Evolutionary conservation across 352 stramenopile genomes (phyloP), one percentile per base, ranked within the genome.

Genomic region (Phytophthora sojae): DNA sequence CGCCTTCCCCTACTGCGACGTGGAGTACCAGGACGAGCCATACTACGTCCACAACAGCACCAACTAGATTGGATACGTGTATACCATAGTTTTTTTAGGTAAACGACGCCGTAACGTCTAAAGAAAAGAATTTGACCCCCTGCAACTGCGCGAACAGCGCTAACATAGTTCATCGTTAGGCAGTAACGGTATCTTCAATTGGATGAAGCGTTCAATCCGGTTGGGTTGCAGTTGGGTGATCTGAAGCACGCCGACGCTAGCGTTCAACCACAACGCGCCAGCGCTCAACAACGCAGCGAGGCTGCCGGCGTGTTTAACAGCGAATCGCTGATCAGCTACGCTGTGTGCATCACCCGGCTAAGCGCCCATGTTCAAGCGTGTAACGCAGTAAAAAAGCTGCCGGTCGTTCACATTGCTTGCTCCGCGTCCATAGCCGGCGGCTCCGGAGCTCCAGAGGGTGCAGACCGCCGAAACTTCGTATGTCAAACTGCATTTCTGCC

Each of bases 1-100:
- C 11, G 51, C 59, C 9, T 71, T 71, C 64, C 56, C 64, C 14
- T 67, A 71, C 57, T 71, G 64, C 35, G 56, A 67, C 35, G 37
- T 57, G 25, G 64, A 61, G 64, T 56, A 66, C 64, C 56, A 71
- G 57, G 47, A 35, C 30, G 7, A 35, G 1, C 30, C 30, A 8
- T 35, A 35, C 30, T 35, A 35, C 30, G 7, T 35, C 30, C 30
- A 35, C 30, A 35, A 35, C 30, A 35, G 9, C 30, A 35, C 30
- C 30, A 35, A 35, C 30, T 35, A 35, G 29, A 32, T 32, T 32
- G 29, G 29, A 26, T 32, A 30, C 26, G 26, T 7, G 2, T 30
- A 32, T 32, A 32, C 29, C 29, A 32, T 32, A 7, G 29, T 9
- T 32, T 32, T 32, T 32, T 8, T 3, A 5, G 8, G 1, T n/a